These are phyloP conservation scores for Pachysolen tannophilus DNA, from an alignment of 805 yeast genomes.

Conservation along the genomic window DNA sequence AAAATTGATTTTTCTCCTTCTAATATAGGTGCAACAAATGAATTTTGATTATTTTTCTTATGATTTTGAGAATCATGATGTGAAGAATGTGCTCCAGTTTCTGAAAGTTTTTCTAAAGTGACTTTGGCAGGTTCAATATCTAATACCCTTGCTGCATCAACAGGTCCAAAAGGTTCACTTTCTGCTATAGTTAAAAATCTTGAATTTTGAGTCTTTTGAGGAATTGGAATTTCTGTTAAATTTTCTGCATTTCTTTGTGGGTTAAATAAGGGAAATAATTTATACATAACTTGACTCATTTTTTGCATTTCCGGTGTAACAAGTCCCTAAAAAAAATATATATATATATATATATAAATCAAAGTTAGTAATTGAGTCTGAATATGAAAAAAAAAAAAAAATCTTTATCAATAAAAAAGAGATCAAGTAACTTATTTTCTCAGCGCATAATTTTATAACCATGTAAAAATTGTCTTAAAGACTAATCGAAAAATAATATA, in stretches of 20 bases:
- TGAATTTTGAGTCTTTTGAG: conserved; percentile 72
- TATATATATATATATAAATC: too few species aligned
- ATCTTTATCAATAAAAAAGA: background rate
- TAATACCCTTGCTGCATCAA: conserved; percentile 84
- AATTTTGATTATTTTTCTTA: conserved; percentile 20
- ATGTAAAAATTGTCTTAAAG: conserved; percentile 55
- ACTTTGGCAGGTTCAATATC: conserved; percentile 83
- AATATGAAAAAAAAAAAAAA: too few species aligned
- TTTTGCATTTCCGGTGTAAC: conserved; percentile 30
- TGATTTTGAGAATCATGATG: conserved; percentile 20
- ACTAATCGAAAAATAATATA: conserved; percentile 53
- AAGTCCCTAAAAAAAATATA: too few species aligned
- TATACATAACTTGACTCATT: conserved; percentile 57
- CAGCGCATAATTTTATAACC: conserved; percentile 38
- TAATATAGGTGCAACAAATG: conserved; percentile 48
- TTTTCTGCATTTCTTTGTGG: conserved; percentile 51
- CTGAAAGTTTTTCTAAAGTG: conserved; percentile 63
- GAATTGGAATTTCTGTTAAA: conserved; percentile 90
- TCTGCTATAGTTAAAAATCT: conserved; percentile 87
- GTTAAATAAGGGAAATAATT: conserved; percentile 72
- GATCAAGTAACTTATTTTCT: background rate
- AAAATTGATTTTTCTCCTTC: conserved; percentile 66
- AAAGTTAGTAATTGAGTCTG: background rate
- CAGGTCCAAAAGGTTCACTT: conserved; percentile 90
- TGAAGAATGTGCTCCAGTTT: conserved; percentile 44